A percentile compares a stretch with the other conserved stretches of the same genome.
Conservation (phyloP, 768 basidiomycete species). For the Auricularia auricula-judae region DNA sequence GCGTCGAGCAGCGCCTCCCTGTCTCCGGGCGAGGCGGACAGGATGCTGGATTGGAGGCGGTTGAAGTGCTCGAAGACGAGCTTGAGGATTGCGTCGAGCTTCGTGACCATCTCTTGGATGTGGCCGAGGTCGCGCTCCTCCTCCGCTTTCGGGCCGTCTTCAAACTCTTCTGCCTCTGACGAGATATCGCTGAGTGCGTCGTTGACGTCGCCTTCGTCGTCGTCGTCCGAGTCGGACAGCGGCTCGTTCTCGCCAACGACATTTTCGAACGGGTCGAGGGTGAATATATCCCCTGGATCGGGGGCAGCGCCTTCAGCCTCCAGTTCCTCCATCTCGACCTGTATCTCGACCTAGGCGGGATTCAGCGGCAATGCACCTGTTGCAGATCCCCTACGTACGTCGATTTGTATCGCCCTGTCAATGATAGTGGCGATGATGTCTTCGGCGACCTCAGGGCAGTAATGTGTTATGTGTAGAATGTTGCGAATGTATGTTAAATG, state of each 20-base stretch:
- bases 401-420: constrained; percentile 91
- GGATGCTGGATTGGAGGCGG: constrained; percentile 23
- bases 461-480: constrained; percentile 66
- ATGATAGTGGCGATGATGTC: constrained; percentile 78
- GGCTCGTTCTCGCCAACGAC: constrained; percentile 65
- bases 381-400: constrained; percentile 42
- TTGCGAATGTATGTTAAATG: constrained; percentile 91
- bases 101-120: constrained; percentile 80
- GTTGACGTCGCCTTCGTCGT: constrained; percentile 38
- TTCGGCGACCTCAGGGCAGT: constrained; percentile 81
- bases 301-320: constrained; percentile 47
- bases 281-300: constrained; percentile 51
- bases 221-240: constrained; percentile 46
- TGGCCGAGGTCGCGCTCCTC: constrained; percentile 50
- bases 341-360: constrained; percentile 77
- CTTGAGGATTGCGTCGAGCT: constrained; percentile 80
- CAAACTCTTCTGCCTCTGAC: constrained; percentile 44
- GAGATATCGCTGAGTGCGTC: constrained; percentile 63
- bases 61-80: constrained; percentile 82
- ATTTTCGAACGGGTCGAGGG: constrained; percentile 80
- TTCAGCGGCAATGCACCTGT: not conserved
- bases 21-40: not conserved
- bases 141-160: constrained; percentile 22
- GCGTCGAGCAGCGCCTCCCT: constrained; percentile 26
- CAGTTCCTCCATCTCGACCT: constrained; percentile 87